Percentiles rank a stretch among this genome's conserved stretches.
These are phyloP conservation scores for Isochrysis galbana DNA, from an alignment of 78 protist species.

Conservation along the genomic window DNA sequence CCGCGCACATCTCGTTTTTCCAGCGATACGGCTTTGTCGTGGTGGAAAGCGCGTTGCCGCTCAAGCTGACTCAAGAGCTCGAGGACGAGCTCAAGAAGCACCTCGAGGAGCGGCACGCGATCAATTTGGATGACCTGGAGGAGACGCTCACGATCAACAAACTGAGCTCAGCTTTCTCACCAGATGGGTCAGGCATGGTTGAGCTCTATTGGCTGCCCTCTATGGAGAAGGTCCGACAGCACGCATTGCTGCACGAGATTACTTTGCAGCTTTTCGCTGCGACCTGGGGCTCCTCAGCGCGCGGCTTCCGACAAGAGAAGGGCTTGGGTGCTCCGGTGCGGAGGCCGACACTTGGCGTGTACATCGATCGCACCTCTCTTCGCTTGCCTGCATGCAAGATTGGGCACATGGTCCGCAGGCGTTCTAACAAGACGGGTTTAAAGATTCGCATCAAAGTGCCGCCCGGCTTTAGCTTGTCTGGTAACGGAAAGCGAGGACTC, in stretches of 20 bases:
- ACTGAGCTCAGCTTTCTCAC: neutral
- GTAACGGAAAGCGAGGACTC: too few relatives aligned
- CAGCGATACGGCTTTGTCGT: neutral
- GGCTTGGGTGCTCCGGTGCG: neutral
- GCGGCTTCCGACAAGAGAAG: neutral
- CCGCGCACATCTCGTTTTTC: neutral
- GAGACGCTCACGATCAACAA: neutral
- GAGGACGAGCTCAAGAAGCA: neutral
- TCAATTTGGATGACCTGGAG: neutral
- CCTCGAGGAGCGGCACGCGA: neutral
- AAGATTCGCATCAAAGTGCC: too few relatives aligned
- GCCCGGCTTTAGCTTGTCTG: too few relatives aligned
- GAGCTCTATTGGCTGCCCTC: neutral
- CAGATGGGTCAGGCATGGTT: neutral
- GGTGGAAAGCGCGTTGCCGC: neutral
- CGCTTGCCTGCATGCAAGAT: constrained; percentile 5
- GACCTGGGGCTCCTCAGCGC: neutral
- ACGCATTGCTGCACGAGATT: neutral
- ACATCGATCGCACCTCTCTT: neutral
- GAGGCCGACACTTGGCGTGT: neutral
- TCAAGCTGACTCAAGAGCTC: neutral
- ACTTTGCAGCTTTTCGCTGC: neutral
- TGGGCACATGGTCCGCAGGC: too few relatives aligned
- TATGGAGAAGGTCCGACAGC: neutral
- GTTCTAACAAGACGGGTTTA: too few relatives aligned